Base-by-base conservation (phyloP, 208 protist species). In the Blastocrithidia nonstop region DNA sequence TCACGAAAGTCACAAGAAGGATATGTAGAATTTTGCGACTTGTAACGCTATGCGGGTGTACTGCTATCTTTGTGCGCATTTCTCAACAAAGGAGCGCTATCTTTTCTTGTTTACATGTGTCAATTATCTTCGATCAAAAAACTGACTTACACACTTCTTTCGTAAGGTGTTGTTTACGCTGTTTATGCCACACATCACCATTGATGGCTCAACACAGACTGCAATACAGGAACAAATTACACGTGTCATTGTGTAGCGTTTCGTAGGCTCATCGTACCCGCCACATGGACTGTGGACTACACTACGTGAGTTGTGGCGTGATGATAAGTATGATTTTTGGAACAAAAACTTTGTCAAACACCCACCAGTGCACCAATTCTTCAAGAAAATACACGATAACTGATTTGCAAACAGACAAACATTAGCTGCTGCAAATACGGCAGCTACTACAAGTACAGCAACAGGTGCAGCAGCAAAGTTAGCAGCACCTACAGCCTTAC, bases 131-230 rank as follows among this genome's bases (percentile, higher is more conserved):
- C 91, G 97, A 29, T 99, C 98, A 66, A 96, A 97, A 15, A 99
- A 99, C 73, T 93, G 70, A 44, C 97, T 99, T 69, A 99, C 97
- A n/a, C 94, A 98, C 64, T 99, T 98, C 71, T 99, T 99, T 61
- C 88, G 77, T 29, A 95, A 94, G 46, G 83, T 98, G 7, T 61
- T 99, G 16, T 77, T 98, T 37, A 83, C 80, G 55, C 71, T 99
- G 2, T 99, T 99, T 66, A 23, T 78, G 36, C 78, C 97, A 7
- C 53, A 75, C 35, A 54, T 42, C 6, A 58, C 39, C n/a, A 63
- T 75, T 36, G 62, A 63, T 41, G 46, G 54, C 11, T 24, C 70
- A 27, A 79, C 57, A 33, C 68, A 85, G 45, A 86, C 93, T 22
- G 64, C 78, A 25, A 77, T 98, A 26, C 88, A 98, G 61, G 97